Conservation (phyloP, 192 early-diverging fungal genomes). For the Borealophlyctis nickersoniae region DNA sequence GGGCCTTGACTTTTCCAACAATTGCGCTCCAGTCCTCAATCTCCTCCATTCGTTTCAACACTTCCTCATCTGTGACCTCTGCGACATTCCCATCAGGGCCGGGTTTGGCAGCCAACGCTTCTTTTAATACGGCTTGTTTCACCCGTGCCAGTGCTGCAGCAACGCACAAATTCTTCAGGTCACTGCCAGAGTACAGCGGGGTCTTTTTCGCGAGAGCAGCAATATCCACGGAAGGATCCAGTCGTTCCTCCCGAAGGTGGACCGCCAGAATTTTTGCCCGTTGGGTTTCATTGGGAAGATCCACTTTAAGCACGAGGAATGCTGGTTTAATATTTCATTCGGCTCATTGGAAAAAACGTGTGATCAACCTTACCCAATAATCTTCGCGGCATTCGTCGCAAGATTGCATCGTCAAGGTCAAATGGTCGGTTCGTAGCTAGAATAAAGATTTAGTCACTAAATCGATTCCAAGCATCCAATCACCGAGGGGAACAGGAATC, state of each 20-base stretch:
- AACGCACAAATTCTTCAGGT: conserved; percentile 92
- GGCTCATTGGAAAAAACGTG: no score
- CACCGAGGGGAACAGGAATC: not conserved
- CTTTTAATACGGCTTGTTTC: conserved; percentile 26
- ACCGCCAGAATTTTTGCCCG: conserved; percentile 70
- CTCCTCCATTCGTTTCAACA: not conserved
- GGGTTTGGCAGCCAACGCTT: not conserved
- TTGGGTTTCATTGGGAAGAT: conserved; percentile 77
- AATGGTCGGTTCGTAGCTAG: conserved; percentile 92
- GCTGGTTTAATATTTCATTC: no score
- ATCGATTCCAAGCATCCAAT: no score
- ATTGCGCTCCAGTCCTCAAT: not conserved
- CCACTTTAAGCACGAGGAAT: conserved; percentile 48
- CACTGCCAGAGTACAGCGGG: conserved; percentile 85
- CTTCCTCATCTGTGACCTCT: not conserved
- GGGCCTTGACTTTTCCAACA: not conserved
- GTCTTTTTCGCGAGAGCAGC: conserved; percentile 66
- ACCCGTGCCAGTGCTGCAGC: conserved; percentile 64
- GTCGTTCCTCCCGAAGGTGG: conserved; percentile 74
- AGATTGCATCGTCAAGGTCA: conserved; percentile 93
- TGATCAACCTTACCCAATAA: conserved; percentile 75
- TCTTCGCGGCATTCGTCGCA: conserved; percentile 85
- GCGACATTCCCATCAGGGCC: conserved; percentile 1
- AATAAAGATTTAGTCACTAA: no score
- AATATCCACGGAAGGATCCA: conserved; percentile 59